Evolutionary conservation across 495 filamentous ascomycete species (phyloP).

Genomic region (Penicillium longicatenatum): DNA sequence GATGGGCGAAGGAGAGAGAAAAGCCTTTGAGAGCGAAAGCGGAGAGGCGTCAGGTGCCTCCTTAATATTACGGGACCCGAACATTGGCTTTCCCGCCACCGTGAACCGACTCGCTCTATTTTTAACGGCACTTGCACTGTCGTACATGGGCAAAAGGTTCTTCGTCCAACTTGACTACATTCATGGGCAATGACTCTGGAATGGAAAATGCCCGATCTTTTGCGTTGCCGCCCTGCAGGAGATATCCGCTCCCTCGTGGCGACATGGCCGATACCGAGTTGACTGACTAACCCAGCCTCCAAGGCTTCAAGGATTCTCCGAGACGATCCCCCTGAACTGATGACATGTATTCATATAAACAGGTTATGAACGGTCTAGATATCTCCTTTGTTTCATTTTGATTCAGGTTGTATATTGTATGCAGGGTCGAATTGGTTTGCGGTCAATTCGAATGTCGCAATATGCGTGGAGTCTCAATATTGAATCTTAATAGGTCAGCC

Average conservation of each 20-base stretch:
- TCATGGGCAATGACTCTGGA: background rate
- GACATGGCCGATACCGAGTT: constrained; percentile 6
- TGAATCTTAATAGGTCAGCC: background rate
- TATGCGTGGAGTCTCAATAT: background rate
- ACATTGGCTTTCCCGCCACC: constrained; percentile 28
- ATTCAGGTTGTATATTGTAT: background rate
- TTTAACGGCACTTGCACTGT: constrained; percentile 15
- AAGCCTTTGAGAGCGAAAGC: constrained; percentile 37
- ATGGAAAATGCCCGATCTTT: background rate
- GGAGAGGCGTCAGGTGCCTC: constrained; percentile 40
- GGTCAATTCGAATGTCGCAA: background rate
- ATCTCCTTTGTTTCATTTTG: background rate
- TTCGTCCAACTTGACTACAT: background rate
- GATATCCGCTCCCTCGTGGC: constrained; percentile 20
- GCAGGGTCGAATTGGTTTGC: background rate
- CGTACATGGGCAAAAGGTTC: background rate
- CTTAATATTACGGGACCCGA: constrained; percentile 36
- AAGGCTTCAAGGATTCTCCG: background rate
- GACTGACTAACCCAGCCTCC: constrained; percentile 5
- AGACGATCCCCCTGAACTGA: background rate
- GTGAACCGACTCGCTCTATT: constrained; percentile 20
- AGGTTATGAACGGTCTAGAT: no score
- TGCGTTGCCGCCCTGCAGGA: constrained; percentile 10
- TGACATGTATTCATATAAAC: background rate
- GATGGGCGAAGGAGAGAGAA: constrained; percentile 23